phyloP scores from a whole-genome alignment of 441 rosid species.

The Populus tomentosa region DNA sequence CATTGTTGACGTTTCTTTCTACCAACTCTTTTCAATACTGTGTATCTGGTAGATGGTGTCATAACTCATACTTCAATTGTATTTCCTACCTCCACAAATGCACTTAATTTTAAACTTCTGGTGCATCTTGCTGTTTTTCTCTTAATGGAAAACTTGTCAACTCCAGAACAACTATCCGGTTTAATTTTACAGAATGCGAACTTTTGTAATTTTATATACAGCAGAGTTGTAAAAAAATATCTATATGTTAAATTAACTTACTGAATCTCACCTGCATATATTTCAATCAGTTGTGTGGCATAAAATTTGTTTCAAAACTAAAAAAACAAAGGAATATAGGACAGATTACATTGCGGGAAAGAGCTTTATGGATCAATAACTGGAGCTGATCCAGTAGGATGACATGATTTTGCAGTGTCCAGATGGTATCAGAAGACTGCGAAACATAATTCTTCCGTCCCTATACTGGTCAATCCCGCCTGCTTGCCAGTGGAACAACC shows the following conservation, averaged over 20 bases:
- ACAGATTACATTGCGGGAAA: background rate
- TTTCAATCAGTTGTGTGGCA: constrained; percentile 11
- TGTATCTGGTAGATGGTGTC: background rate
- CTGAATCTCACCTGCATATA: background rate
- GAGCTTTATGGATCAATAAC: background rate
- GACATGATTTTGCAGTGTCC: background rate
- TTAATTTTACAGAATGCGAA: background rate
- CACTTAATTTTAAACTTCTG: background rate
- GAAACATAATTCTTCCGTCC: background rate
- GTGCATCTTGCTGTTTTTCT: background rate
- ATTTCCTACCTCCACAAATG: background rate
- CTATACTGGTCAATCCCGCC: constrained; percentile 22
- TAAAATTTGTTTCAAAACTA: constrained; percentile 2
- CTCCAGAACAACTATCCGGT: background rate
- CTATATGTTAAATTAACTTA: background rate
- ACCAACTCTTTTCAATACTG: background rate
- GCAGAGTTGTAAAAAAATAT: background rate
- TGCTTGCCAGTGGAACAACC: constrained; percentile 61
- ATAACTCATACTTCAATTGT: background rate
- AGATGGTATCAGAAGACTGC: background rate
- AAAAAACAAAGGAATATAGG: background rate
- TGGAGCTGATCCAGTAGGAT: background rate
- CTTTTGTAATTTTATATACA: background rate
- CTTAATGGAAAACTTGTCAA: background rate
- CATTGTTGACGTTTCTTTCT: background rate